A percentile compares a stretch with the other conserved stretches of the same genome.
Evolutionary conservation across 495 filamentous ascomycete species (phyloP).

Genomic region (Talaromyces proteolyticus): DNA sequence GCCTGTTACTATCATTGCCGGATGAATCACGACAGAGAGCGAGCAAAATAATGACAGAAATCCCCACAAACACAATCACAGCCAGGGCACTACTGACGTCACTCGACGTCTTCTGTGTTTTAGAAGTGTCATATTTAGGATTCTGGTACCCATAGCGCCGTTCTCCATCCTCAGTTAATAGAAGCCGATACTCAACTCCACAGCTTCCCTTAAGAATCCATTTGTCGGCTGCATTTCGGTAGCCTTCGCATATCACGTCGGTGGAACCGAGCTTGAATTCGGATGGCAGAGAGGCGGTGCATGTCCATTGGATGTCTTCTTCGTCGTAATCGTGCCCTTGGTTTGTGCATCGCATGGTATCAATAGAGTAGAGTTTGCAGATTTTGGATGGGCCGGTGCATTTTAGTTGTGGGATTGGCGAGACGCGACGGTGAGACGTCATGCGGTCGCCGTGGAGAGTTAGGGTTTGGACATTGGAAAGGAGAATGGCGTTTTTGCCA

Average conservation of each 20-base stretch:
- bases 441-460: conserved; percentile 60
- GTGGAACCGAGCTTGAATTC: conserved; percentile 87
- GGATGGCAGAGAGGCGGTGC: conserved; percentile 67
- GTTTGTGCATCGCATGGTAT: conserved; percentile 86
- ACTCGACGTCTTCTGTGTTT: neutral
- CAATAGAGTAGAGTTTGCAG: conserved; percentile 60
- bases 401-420: conserved; percentile 73
- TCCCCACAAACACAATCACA: neutral
- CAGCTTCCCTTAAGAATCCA: conserved; percentile 87
- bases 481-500: conserved; percentile 58
- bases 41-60: neutral
- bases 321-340: conserved; percentile 61
- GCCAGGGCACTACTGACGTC: too few relatives aligned
- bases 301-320: conserved; percentile 84
- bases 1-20: too few relatives aligned
- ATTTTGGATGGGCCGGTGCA: conserved; percentile 64
- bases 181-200: conserved; percentile 83
- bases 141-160: conserved; percentile 49
- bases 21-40: too few relatives aligned
- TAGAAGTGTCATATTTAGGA: neutral
- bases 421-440: conserved; percentile 71
- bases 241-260: conserved; percentile 92
- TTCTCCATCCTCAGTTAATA: conserved; percentile 78
- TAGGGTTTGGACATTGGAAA: conserved; percentile 70
- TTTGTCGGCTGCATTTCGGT: conserved; percentile 63